Conservation (phyloP, 352 stramenopile species). For the Globisporangium cylindrosporum region DNA sequence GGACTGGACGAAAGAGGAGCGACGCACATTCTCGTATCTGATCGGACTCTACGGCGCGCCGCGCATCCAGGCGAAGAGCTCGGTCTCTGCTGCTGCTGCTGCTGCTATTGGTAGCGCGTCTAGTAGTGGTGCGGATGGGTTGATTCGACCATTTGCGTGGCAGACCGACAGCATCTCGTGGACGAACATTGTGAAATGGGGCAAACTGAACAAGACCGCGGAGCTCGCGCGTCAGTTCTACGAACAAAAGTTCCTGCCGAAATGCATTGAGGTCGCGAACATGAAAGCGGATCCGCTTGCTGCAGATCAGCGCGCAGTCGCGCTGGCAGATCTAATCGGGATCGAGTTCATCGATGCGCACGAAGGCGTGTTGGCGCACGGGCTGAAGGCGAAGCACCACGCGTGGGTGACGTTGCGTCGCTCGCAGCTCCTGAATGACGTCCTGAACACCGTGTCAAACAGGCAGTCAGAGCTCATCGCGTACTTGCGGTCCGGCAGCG, state of each 20-base stretch:
- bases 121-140: conserved; percentile 31
- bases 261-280: conserved; percentile 69
- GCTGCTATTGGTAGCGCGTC: conserved; percentile 1
- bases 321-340: conserved; percentile 71
- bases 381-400: conserved; percentile 81
- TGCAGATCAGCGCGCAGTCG: conserved; percentile 70
- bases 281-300: conserved; percentile 81
- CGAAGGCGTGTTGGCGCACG: conserved; percentile 78
- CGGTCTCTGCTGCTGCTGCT: conserved; percentile 30
- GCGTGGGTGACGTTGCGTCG: conserved; percentile 81
- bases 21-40: conserved; percentile 76
- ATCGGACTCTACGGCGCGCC: conserved; percentile 72
- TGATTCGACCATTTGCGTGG: conserved; percentile 59
- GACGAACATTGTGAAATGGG: conserved; percentile 82
- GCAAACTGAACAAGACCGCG: conserved; percentile 80
- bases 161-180: conserved; percentile 80
- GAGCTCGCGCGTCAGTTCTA: conserved; percentile 59
- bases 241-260: conserved; percentile 69
- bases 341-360: conserved; percentile 87
- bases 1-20: conserved; percentile 88
- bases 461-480: conserved; percentile 35
- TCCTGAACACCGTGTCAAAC: conserved; percentile 57
- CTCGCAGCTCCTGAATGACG: conserved; percentile 66
- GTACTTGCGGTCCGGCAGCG: conserved; percentile 57
- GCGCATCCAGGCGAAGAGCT: conserved; percentile 68